These are phyloP conservation scores for Cryptosporidium muris DNA, from an alignment of 169 alveolate genomes.

Conservation along the genomic window DNA sequence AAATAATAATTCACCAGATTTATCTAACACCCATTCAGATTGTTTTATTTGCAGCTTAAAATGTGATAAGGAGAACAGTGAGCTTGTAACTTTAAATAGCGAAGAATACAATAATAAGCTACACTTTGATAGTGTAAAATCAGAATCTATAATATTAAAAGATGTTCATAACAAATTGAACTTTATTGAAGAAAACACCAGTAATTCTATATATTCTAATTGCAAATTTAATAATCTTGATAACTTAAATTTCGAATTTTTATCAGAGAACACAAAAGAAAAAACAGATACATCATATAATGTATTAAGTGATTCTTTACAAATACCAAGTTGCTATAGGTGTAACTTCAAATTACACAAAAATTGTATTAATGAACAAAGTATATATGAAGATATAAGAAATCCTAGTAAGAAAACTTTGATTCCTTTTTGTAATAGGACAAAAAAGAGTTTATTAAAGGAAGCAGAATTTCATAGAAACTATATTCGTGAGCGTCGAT, in stretches of 20 bases:
- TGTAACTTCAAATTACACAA: too few relatives aligned
- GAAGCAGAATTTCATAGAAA: conserved; percentile 18
- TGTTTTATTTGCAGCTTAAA: not conserved
- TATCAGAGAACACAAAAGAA: too few relatives aligned
- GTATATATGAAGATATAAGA: conserved; percentile 16
- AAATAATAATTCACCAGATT: not conserved
- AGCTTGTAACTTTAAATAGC: conserved; percentile 1
- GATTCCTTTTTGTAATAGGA: not conserved
- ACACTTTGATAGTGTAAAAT: conserved; percentile 11
- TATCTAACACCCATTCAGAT: not conserved
- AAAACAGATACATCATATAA: too few relatives aligned
- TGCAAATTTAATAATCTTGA: too few relatives aligned
- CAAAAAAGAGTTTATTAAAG: conserved; percentile 3
- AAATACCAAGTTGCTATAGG: too few relatives aligned
- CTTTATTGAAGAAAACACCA: not conserved
- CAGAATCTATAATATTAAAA: too few relatives aligned
- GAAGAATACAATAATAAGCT: not conserved
- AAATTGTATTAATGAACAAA: too few relatives aligned
- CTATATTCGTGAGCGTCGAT: conserved; percentile 22
- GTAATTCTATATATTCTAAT: not conserved
- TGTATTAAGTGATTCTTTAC: too few relatives aligned
- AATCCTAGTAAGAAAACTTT: conserved; percentile 5
- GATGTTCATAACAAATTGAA: too few relatives aligned
- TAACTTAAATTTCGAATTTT: too few relatives aligned
- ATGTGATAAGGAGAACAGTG: conserved; percentile 1